A percentile compares a stretch with the other conserved stretches of the same genome.
These are phyloP conservation scores for Artemisia annua DNA, from an alignment of 129 eudicot genomes.

Conservation along the genomic window DNA sequence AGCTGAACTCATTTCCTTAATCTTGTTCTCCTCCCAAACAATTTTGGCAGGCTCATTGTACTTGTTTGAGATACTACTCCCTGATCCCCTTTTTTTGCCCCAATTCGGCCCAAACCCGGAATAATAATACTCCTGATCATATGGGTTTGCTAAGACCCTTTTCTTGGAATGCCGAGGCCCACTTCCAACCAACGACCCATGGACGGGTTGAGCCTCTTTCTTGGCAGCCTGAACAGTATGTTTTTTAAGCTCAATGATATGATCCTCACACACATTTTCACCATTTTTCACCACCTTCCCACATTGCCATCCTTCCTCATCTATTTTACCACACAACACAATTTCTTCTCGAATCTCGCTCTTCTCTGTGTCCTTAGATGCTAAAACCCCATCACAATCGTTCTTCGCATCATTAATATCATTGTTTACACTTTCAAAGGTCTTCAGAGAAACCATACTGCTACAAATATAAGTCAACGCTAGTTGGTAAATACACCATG, in stretches of 20 bases:
- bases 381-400: not conserved
- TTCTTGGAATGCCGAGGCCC: conserved; percentile 5
- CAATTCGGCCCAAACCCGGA: conserved; percentile 83
- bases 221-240: conserved; percentile 19
- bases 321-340: conserved; percentile 36
- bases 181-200: not conserved
- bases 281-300: conserved; percentile 39
- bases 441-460: not conserved
- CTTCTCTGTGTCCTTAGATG: conserved; percentile 7
- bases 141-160: conserved; percentile 20
- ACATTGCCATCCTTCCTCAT: conserved; percentile 60
- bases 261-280: conserved; percentile 40
- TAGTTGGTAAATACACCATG: no score
- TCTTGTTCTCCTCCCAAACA: not conserved
- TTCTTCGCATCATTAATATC: not conserved
- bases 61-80: not conserved
- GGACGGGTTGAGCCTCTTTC: not conserved
- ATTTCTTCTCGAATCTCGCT: conserved; percentile 21
- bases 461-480: no score
- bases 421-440: not conserved
- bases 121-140: conserved; percentile 53
- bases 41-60: not conserved
- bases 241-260: conserved; percentile 22
- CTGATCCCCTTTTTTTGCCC: conserved; percentile 60
- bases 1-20: not conserved